These are phyloP conservation scores for Zizania latifolia DNA, from an alignment of 176 grass and related monocot species.

Conservation along the genomic window DNA sequence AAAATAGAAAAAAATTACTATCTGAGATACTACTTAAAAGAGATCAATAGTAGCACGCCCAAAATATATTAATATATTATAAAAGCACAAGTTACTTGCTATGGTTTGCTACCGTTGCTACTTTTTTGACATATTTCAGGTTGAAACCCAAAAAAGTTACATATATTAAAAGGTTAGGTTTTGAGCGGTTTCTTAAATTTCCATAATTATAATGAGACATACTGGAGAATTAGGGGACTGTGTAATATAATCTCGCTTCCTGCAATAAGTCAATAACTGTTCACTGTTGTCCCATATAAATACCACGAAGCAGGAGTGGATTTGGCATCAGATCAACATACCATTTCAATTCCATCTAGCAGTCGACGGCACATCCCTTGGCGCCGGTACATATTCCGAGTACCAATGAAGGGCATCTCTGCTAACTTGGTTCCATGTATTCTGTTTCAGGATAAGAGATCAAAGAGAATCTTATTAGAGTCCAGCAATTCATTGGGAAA, in stretches of 20 bases:
- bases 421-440: slow-evolving; percentile 87
- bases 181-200: not conserved
- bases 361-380: slow-evolving; percentile 88
- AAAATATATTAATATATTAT: not conserved
- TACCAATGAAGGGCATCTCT: slow-evolving; percentile 97
- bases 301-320: not conserved
- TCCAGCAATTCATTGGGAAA: not conserved
- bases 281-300: slow-evolving; percentile 1
- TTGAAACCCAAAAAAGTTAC: not conserved
- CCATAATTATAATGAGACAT: not conserved
- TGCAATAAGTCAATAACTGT: too few relatives aligned
- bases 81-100: not conserved
- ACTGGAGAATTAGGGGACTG: not conserved
- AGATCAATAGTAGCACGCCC: not conserved
- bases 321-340: slow-evolving; percentile 26
- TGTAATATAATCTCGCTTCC: not conserved
- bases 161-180: not conserved
- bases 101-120: not conserved
- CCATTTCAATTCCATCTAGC: slow-evolving; percentile 81
- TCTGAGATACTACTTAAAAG: not conserved
- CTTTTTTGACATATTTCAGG: not conserved
- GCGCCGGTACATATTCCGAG: slow-evolving; percentile 68
- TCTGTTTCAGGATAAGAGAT: slow-evolving; percentile 50
- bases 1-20: slow-evolving; percentile 4
- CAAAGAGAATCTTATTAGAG: slow-evolving; percentile 26